Conservation (phyloP, 2,329 filamentous ascomycete species). For the Neoarthrinium moseri region DNA sequence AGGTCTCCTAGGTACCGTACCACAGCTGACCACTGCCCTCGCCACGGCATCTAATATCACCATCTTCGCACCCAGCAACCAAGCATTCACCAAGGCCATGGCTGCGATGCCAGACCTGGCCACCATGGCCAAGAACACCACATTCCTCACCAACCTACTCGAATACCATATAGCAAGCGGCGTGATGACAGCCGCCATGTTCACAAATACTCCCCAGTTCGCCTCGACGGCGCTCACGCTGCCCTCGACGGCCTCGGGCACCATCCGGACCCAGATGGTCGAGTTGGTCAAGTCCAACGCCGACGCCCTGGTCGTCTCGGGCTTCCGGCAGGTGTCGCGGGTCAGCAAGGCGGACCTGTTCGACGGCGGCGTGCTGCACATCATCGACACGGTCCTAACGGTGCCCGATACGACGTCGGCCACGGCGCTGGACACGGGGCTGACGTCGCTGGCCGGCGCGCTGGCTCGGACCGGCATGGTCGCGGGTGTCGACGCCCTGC, state of each 20-base stretch:
- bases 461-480: conserved; percentile 24
- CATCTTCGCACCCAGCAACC: conserved; percentile 33
- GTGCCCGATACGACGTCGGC: conserved; percentile 30
- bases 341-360: conserved; percentile 26
- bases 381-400: conserved; percentile 37
- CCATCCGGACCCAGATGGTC: conserved; percentile 25
- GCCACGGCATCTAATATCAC: conserved; percentile 11
- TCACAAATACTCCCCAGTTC: conserved; percentile 27
- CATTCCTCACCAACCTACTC: conserved; percentile 1
- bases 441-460: conserved; percentile 34
- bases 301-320: conserved; percentile 9
- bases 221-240: conserved; percentile 31
- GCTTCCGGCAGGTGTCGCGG: conserved; percentile 23
- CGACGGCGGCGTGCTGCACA: conserved; percentile 34
- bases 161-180: conserved; percentile 25
- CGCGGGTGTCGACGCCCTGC: conserved; percentile 16
- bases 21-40: conserved; percentile 8
- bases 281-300: conserved; percentile 9
- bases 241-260: conserved; percentile 25
- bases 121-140: conserved; percentile 19
- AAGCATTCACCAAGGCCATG: conserved; percentile 32
- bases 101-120: conserved; percentile 25
- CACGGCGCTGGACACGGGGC: conserved; percentile 28
- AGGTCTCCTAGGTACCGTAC: conserved; percentile 17
- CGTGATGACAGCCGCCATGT: conserved; percentile 14